Evolutionary conservation across 2,329 filamentous ascomycete genomes (phyloP).

Genomic region (Fusarium verticillioides): DNA sequence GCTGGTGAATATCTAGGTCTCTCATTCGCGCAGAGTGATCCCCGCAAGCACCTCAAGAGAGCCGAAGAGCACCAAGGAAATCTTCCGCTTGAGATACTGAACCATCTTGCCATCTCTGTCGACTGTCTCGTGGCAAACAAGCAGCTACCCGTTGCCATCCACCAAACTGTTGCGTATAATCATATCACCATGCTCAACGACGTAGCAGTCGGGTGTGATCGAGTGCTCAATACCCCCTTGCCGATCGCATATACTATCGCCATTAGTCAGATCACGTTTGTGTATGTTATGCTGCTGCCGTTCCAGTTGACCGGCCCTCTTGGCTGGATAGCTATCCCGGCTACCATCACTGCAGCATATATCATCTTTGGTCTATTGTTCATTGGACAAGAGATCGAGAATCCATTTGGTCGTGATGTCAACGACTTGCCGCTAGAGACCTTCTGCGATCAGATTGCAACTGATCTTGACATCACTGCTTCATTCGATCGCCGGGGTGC

Average conservation of each 20-base stretch:
- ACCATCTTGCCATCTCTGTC: conserved; percentile 74
- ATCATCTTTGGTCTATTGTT: conserved; percentile 81
- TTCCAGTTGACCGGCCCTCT: conserved; percentile 78
- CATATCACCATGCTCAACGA: conserved; percentile 75
- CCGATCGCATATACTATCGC: conserved; percentile 85
- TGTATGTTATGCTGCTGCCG: conserved; percentile 82
- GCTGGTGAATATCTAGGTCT: conserved; percentile 79
- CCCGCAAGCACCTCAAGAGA: conserved; percentile 79
- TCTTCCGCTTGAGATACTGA: conserved; percentile 82
- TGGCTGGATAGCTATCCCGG: conserved; percentile 81
- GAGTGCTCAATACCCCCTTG: conserved; percentile 83
- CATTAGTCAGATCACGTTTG: conserved; percentile 86
- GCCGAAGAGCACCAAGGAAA: conserved; percentile 80
- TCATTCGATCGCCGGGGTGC: conserved; percentile 53
- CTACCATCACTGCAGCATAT: conserved; percentile 76
- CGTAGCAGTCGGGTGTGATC: conserved; percentile 76
- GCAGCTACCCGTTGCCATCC: conserved; percentile 65
- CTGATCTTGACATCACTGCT: conserved; percentile 80
- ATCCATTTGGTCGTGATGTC: conserved; percentile 85
- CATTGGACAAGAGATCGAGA: conserved; percentile 85
- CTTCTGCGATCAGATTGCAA: conserved; percentile 79
- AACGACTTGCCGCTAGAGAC: conserved; percentile 82
- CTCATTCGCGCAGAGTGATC: conserved; percentile 80
- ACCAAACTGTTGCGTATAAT: conserved; percentile 71
- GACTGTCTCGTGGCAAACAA: conserved; percentile 68